Percentiles rank a stretch among this genome's conserved stretches.
Evolutionary conservation across 495 filamentous ascomycete species (phyloP).

Genomic region (Aspergillus haitiensis): DNA sequence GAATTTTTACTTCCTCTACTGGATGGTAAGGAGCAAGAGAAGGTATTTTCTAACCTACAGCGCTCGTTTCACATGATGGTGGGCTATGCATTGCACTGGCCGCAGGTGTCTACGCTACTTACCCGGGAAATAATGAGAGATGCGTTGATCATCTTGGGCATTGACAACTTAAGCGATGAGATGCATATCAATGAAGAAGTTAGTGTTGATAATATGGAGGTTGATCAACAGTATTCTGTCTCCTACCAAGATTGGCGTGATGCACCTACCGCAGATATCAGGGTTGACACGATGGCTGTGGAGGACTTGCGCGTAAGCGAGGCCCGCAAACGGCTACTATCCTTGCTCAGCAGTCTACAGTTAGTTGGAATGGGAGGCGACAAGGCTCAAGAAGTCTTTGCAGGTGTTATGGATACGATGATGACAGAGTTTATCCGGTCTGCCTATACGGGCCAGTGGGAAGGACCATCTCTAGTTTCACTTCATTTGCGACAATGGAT

Average conservation of each 20-base stretch:
- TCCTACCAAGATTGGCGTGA: constrained; percentile 43
- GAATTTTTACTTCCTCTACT: constrained; percentile 42
- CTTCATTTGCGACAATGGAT: constrained; percentile 66
- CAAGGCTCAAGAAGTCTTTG: constrained; percentile 73
- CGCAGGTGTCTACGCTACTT: constrained; percentile 51
- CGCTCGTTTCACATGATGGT: constrained; percentile 66
- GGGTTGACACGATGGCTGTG: constrained; percentile 36
- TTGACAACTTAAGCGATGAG: constrained; percentile 38
- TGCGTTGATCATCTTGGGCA: constrained; percentile 57
- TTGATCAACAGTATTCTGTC: constrained; percentile 39
- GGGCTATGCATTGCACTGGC: constrained; percentile 60
- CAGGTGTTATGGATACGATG: constrained; percentile 67
- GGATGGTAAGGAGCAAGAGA: constrained; percentile 30
- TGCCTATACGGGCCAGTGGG: constrained; percentile 62
- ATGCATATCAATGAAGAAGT: constrained; percentile 15
- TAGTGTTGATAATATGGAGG: constrained; percentile 39
- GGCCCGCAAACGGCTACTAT: constrained; percentile 55
- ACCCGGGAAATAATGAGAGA: constrained; percentile 53
- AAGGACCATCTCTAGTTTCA: constrained; percentile 54
- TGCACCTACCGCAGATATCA: constrained; percentile 28
- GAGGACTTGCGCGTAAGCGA: constrained; percentile 37
- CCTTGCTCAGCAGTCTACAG: constrained; percentile 61
- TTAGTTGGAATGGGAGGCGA: constrained; percentile 74
- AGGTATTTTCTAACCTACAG: constrained; percentile 50
- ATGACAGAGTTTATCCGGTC: constrained; percentile 65